Base-by-base conservation (phyloP, 805 yeast species). In the Wickerhamomyces xylosicus region DNA sequence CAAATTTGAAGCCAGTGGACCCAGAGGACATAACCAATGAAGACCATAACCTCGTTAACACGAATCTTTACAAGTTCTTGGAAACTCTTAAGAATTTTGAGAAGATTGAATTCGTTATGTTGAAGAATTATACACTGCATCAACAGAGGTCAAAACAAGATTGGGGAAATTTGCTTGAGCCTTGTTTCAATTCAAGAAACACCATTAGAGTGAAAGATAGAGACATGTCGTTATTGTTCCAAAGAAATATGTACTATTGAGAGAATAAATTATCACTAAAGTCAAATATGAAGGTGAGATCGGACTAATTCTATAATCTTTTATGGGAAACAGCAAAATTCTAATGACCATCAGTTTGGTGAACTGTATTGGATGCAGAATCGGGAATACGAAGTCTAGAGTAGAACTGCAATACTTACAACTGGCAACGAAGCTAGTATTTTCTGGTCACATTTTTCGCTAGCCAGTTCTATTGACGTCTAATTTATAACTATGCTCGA, bases 141-240 rank as follows among this genome's bases (percentile, higher is more conserved):
- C 64, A 66, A 7, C 53, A 60, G 21, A 52, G 69, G 45, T 50
- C 59, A 1, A 54, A 61, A 36, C 47, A 54, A 21, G 69, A 64
- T 40, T 64, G 69, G 70, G 64, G 57, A 33, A 36, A 50, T 8
- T 42, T 65, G 11, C 37, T 65, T 7, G 41, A 46, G 14, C 64
- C 66, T 0, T 60, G 64, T 13, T 52, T 65, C 19, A 57, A 60
- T 16, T 53, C 52, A 1, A 42, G 49, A 13, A 62, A 58, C 11
- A 58, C 62, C 3, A 49, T 61, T 9, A 56, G 59, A 37, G 67
- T 64, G 1, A 51, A 56, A 35, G 67, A 59, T 39, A 57, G 46
- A 34, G 63, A 59, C 48, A 66, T 62, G n/a, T 51, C 68, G 47
- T 62, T 71, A 43, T 63, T 65, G 37, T 68, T 67, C 42, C 54